A percentile compares a stretch with the other conserved stretches of the same genome.
Evolutionary conservation across 805 yeast genomes (phyloP).

Genomic region (Cyberlindnera bimundalis): DNA sequence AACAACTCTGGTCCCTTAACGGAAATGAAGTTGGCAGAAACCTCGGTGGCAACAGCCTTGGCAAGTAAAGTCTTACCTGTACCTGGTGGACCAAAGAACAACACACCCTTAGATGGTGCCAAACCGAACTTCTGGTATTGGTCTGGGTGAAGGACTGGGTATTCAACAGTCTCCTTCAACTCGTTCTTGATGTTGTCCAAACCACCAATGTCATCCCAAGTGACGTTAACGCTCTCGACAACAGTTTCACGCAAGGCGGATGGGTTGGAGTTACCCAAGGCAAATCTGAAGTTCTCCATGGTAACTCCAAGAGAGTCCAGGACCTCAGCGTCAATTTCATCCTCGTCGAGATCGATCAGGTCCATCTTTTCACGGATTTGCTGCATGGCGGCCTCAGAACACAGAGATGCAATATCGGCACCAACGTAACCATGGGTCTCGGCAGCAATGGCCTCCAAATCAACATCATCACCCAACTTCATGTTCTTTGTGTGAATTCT

Average conservation of each 20-base stretch:
- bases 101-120: slow-evolving; percentile 96
- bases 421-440: slow-evolving; percentile 99
- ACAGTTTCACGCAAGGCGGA: slow-evolving; percentile 99
- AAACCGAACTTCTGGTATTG: slow-evolving; percentile 97
- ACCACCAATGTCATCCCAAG: slow-evolving; percentile 99
- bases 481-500: slow-evolving; percentile 98
- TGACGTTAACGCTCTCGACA: slow-evolving; percentile 96
- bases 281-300: slow-evolving; percentile 98
- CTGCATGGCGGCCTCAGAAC: slow-evolving; percentile 99
- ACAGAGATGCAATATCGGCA: slow-evolving; percentile 95
- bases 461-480: slow-evolving; percentile 94
- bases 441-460: slow-evolving; percentile 89
- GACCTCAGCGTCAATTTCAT: slow-evolving; percentile 95
- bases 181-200: slow-evolving; percentile 93
- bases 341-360: slow-evolving; percentile 91
- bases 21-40: slow-evolving; percentile 95
- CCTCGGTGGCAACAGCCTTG: slow-evolving; percentile 99
- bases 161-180: slow-evolving; percentile 97
- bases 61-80: slow-evolving; percentile 98
- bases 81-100: slow-evolving; percentile 99
- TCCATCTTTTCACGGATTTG: slow-evolving; percentile 99
- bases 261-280: slow-evolving; percentile 97
- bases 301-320: slow-evolving; percentile 96
- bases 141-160: slow-evolving; percentile 98
- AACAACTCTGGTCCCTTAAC: slow-evolving; percentile 96